Evolutionary conservation across 148 eudicot genomes (phyloP).

Genomic region (Drosera capensis): DNA sequence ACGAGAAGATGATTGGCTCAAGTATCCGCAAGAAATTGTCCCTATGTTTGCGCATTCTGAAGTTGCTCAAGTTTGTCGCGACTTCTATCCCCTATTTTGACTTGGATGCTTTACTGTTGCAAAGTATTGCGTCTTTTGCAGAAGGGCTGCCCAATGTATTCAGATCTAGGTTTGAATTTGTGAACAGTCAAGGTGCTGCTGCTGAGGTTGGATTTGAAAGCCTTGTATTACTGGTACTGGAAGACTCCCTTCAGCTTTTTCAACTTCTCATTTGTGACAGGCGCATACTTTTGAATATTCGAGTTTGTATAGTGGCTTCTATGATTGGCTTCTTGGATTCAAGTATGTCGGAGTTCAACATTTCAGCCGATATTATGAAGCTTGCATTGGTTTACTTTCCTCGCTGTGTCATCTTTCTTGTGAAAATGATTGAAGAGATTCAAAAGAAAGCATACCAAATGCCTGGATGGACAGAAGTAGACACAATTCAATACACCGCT

Average conservation of each 20-base stretch:
- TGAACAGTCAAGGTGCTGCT: slow-evolving; percentile 22
- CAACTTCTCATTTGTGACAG: slow-evolving; percentile 37
- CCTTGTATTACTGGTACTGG: slow-evolving; percentile 39
- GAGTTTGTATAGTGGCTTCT: slow-evolving; percentile 55
- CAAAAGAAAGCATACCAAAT: slow-evolving; percentile 27
- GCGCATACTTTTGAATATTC: slow-evolving; percentile 50
- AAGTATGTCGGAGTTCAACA: slow-evolving; percentile 42
- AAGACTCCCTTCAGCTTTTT: slow-evolving; percentile 67
- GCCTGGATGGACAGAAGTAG: slow-evolving; percentile 26
- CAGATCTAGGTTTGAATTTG: slow-evolving; percentile 50
- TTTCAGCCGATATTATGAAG: slow-evolving; percentile 33
- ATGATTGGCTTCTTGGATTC: slow-evolving; percentile 44
- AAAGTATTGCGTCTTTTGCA: slow-evolving; percentile 48
- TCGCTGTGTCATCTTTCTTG: slow-evolving; percentile 42
- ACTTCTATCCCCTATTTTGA: slow-evolving; percentile 39
- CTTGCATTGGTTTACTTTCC: slow-evolving; percentile 73
- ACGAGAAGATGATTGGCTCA: slow-evolving; percentile 28
- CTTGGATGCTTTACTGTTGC: slow-evolving; percentile 36
- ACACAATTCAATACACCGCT: slow-evolving; percentile 11
- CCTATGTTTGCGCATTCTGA: slow-evolving; percentile 42
- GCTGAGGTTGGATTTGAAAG: slow-evolving; percentile 51
- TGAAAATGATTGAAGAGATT: slow-evolving; percentile 60
- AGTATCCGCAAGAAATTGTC: slow-evolving; percentile 43
- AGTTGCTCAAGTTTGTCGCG: slow-evolving; percentile 50
- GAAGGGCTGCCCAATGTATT: slow-evolving; percentile 51